Base-by-base conservation (phyloP, 495 filamentous ascomycete genomes). In the Aspergillus hancockii region DNA sequence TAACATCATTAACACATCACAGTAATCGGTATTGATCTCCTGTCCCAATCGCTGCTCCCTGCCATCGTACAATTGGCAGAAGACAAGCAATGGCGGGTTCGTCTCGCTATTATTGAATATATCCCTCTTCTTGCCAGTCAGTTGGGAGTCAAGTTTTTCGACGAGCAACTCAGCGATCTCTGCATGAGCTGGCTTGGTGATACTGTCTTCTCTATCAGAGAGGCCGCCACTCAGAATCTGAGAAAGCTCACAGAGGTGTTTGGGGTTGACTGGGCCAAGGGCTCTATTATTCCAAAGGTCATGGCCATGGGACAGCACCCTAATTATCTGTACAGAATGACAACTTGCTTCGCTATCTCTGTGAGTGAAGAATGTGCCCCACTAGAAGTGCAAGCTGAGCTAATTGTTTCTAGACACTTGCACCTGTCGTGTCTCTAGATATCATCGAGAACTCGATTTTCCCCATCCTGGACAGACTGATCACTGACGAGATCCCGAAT, bases 161-260 rank as follows among this genome's bases (percentile, higher is more conserved):
- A 98, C 69, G 92, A 98, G 72, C 94, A 98, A 75, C 83, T 98
- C 43, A 92, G 90, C 64, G 87, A 86, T 55, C 85, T 98, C 21
- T 98, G 94, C 81, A 98, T 98, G 94, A 89, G 90, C 59, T 98
- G 94, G 94, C 83, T 98, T n/a, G 95, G 95, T 25, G 94, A 98
- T 67, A 97, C 94, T 1, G 94, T 98, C 61, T 98, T 97, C 79
- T 97, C 93, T 12, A 98, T 98, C 67, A 86, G 94, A 59, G 94
- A 98, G 74, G 94, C 94, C 22, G 94, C 93, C 23, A 98, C 94
- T 25, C 90, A 92, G 67, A 98, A 98, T 72, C 75, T 98, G 55
- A 96, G 93, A 82, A 97, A 98, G 81, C 83, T 98, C 38, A 98
- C 94, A 13, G 95, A 98, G 72, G 94, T 98, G 0, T 98, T 98